These are phyloP conservation scores for Umbelopsis ramanniana DNA, from an alignment of 192 early-diverging fungal genomes.

Conservation along the genomic window DNA sequence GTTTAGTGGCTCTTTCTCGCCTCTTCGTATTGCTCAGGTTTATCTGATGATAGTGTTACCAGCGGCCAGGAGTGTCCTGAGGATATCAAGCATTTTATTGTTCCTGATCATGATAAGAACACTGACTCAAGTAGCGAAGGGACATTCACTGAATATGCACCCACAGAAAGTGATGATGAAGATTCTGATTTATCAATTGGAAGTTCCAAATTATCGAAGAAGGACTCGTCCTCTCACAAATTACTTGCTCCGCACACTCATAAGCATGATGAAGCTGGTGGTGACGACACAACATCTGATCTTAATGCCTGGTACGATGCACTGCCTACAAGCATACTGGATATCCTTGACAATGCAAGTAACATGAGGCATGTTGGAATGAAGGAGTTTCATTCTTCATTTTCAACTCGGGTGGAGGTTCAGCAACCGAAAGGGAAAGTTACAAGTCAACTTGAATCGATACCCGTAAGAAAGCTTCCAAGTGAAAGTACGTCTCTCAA, in stretches of 20 bases:
- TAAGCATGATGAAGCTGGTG: too few species aligned
- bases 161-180: too few species aligned
- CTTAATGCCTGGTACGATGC: not conserved
- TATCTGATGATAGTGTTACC: not conserved
- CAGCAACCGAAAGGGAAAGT: not conserved
- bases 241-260: too few species aligned
- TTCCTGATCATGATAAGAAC: not conserved
- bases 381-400: not conserved
- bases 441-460: not conserved
- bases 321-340: not conserved
- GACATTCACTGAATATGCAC: too few species aligned
- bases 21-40: not conserved
- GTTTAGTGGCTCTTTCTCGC: not conserved
- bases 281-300: not conserved
- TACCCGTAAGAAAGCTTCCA: not conserved
- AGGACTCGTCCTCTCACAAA: not conserved
- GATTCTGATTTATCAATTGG: not conserved
- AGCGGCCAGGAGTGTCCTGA: conserved; percentile 10
- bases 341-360: not conserved
- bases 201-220: not conserved
- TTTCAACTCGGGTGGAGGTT: not conserved
- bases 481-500: not conserved
- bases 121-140: too few species aligned
- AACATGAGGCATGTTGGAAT: not conserved
- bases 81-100: conserved; percentile 2